Evolutionary conservation across 805 yeast species (phyloP), one percentile per base, ranked within the genome.

Genomic region (Clavispora santaluciae): DNA sequence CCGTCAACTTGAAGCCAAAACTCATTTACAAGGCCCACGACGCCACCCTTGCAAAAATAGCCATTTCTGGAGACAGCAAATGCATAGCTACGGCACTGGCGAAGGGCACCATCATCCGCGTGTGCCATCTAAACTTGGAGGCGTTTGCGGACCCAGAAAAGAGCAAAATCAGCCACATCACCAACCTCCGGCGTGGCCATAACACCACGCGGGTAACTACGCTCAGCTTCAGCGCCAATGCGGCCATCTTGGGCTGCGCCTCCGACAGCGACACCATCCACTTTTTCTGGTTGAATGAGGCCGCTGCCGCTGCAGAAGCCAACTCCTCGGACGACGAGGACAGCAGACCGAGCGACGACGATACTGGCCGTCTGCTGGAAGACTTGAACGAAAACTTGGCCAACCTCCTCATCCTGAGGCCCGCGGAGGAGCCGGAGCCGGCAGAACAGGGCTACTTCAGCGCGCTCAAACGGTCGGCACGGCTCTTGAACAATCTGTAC

Each of bases 311-410:
- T 10, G 47, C 41, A 4, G 46, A 44, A 5, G 44, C 37, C 3
- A 20, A 26, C 18, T 12, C 33, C 3, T 17, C 33, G 6, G 45
- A 49, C 20, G 54, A 51, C 4, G 56, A 53, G 10, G 57, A 50
- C 22, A 57, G 52, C 4, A 39, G 39, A 7, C 20, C 31, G 3
- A 28, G 31, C 31, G 31, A 28, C n/a, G 31, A 28, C 31, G 31
- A 28, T 16, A 55, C 53, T 3, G 51, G 51, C 20, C 56, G 44
- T n/a, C 60, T 65, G 35, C 63, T 66, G 30, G 72, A 68, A 37
- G 71, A 67, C 45, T 55, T 69, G 42, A 67, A 69, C 45, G 73
- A 68, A 33, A 69, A 68, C 48, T 50, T 69, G 30, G 71, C 72
- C 12, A 66, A 61, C 38, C 52, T 68, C 25, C 49, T 70, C 6